A percentile compares a stretch with the other conserved stretches of the same genome.
Conservation (phyloP, 805 yeast species). For the Ogataea pignaliae region DNA sequence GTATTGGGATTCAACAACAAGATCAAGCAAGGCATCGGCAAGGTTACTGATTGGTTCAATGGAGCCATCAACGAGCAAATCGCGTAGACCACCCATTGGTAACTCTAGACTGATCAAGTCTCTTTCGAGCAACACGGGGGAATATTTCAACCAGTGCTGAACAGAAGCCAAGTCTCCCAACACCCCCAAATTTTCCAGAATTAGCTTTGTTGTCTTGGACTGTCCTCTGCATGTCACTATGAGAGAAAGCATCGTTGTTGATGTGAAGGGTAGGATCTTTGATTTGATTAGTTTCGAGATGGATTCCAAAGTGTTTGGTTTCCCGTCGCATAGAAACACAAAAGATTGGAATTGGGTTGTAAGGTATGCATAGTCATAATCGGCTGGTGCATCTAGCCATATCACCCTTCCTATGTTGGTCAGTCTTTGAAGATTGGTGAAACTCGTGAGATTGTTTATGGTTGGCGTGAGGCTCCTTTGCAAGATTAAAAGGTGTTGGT, state of each 20-base stretch:
- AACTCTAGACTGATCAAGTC: conserved; percentile 41
- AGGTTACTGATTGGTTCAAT: conserved; percentile 42
- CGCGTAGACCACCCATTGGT: conserved; percentile 33
- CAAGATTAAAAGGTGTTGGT: conserved; percentile 17
- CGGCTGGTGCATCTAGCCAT: conserved; percentile 23
- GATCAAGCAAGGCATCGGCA: conserved; percentile 44
- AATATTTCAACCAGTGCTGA: conserved; percentile 18
- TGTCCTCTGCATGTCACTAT: conserved; percentile 7
- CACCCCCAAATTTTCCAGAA: conserved; percentile 22
- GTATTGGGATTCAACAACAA: conserved; percentile 38
- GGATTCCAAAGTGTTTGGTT: conserved; percentile 6
- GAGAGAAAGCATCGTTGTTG: conserved; percentile 12
- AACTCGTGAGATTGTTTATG: conserved; percentile 25
- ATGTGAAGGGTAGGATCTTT: conserved; percentile 13
- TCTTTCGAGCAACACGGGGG: conserved; percentile 28
- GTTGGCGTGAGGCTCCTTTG: conserved; percentile 22
- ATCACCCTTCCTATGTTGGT: conserved; percentile 25
- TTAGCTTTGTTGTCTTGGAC: conserved; percentile 12
- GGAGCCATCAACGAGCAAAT: conserved; percentile 41
- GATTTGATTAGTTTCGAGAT: conserved; percentile 11
- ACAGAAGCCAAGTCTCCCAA: conserved; percentile 21
- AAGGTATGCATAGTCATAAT: conserved; percentile 16
- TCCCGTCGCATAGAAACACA: conserved; percentile 21
- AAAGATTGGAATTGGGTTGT: conserved; percentile 15
- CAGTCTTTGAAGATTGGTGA: conserved; percentile 21